Evolutionary conservation across 129 eudicot genomes (phyloP), one percentile per base, ranked within the genome.

Genomic region (sunflower (Helianthus annuus)): DNA sequence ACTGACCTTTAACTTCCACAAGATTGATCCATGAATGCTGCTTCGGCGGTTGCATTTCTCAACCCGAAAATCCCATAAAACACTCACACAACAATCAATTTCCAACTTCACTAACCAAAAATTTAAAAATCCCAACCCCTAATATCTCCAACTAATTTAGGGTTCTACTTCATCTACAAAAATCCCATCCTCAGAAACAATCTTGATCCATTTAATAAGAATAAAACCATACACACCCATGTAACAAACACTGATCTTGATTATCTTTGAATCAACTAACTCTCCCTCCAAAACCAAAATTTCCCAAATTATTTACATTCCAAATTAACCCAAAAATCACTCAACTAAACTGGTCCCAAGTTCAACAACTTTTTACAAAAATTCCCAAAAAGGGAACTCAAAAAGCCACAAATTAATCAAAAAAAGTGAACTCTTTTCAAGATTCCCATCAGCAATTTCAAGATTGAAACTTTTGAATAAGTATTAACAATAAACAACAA

Each of bases 11-110:
- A 73, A 91, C 38, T 70, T 88, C 97, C 55, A 83, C 79, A 69
- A 82, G 87, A 78, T 91, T 87, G 83, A 88, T 85, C 82, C 95
- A 80, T 61, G 88, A 78, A 79, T 76, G 91, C 78, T 86, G 90
- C 71, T 80, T 89, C 42, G 91, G 88, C 19, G 99, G 94, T 72
- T 88, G 97, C 99, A 95, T 95, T 78, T 83, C 82, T 90, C 94
- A 80, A 79, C 74, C 73, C 79, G 51, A 68, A 76, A 83, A 38
- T 44, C 81, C 91, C 87, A 77, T 83, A 81, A 72, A 85, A 65
- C 69, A 51, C 52, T 76, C 55, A n/a, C 56, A 52, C 10, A 48
- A 69, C 51, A 61, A 62, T 67, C 56, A 27, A 74, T 49, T 72
- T 60, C 59, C 39, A 65, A 74, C 74, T 62, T 55, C 24, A 27